Evolutionary conservation across 176 grass and related monocot genomes (phyloP).

Genomic region (Tillandsia fasciculata): DNA sequence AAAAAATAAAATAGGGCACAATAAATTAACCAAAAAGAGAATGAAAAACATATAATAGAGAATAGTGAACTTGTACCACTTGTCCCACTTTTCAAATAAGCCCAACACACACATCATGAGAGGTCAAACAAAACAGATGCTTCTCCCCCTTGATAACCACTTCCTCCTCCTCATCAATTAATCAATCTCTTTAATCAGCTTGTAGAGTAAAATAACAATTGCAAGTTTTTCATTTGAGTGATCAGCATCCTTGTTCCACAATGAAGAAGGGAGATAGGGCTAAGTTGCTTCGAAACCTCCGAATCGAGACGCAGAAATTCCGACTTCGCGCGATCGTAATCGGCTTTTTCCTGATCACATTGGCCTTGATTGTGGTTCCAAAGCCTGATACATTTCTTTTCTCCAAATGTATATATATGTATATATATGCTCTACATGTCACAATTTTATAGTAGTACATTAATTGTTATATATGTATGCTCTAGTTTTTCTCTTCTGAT

Average conservation of each 20-base stretch:
- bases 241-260: not conserved
- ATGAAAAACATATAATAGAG: no score
- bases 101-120: no score
- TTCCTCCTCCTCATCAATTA: no score
- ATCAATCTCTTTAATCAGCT: no score
- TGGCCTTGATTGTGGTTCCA: conserved; percentile 69
- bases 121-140: no score
- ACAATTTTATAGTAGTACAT: not conserved
- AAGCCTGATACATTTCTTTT: conserved; percentile 39
- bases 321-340: conserved; percentile 43
- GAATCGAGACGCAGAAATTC: conserved; percentile 52
- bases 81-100: no score
- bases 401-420: conserved; percentile 20
- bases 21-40: no score
- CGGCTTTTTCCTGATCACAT: conserved; percentile 62
- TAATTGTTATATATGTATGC: not conserved
- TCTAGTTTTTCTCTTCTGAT: not conserved
- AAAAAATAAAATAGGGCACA: no score
- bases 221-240: no score
- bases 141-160: no score
- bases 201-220: no score
- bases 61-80: no score
- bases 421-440: not conserved
- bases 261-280: conserved; percentile 41
- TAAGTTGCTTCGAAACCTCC: conserved; percentile 10